A percentile compares a stretch with the other conserved stretches of the same genome.
These are phyloP conservation scores for Colletotrichum cordylinicola DNA, from an alignment of 2,329 filamentous ascomycete species.

Conservation along the genomic window DNA sequence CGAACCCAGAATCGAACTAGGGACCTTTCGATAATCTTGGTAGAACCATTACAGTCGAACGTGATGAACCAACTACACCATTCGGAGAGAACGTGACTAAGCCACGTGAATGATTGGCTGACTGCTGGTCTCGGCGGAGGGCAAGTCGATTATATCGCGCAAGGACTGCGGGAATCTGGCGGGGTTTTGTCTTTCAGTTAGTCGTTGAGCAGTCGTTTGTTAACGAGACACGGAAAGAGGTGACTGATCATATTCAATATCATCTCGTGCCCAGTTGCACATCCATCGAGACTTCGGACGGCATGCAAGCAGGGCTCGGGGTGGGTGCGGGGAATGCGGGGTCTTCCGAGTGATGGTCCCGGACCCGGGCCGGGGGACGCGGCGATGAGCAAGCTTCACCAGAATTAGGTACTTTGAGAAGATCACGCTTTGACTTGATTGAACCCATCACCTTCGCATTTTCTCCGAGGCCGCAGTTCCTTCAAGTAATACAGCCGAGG, in stretches of 20 bases:
- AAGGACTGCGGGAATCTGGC: background rate
- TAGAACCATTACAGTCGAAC: slow-evolving; percentile 14
- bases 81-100: slow-evolving; percentile 1
- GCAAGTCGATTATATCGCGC: background rate
- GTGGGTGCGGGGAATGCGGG: background rate
- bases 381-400: background rate
- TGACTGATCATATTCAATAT: too few relatives aligned
- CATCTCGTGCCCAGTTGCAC: too few relatives aligned
- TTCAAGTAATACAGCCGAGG: background rate
- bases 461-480: accelerated
- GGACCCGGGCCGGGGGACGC: background rate
- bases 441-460: background rate
- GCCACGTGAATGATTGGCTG: slow-evolving; percentile 9
- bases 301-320: background rate
- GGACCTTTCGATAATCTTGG: slow-evolving; percentile 7
- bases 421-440: background rate
- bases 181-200: background rate
- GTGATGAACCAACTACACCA: slow-evolving; percentile 16
- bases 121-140: background rate
- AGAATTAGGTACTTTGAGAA: background rate
- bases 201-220: background rate
- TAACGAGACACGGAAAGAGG: too few relatives aligned
- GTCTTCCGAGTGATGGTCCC: background rate
- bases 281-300: background rate
- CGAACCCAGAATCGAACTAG: slow-evolving; percentile 14